A percentile compares a stretch with the other conserved stretches of the same genome.
These are phyloP conservation scores for Trichosporon faecale DNA, from an alignment of 1,284 basidiomycete genomes.

Conservation along the genomic window DNA sequence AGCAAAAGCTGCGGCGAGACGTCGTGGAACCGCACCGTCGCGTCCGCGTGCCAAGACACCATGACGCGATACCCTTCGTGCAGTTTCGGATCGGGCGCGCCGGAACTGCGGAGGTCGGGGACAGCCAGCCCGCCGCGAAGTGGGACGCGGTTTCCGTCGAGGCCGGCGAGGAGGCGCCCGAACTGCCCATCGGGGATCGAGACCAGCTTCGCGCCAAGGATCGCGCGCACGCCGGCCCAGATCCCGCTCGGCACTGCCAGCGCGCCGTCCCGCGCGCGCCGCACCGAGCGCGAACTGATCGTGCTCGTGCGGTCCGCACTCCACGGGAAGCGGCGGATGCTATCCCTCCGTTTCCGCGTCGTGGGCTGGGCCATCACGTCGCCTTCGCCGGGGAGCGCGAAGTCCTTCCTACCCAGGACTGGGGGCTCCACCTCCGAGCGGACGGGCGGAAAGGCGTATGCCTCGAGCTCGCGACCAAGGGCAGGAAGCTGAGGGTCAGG, in stretches of 20 bases:
- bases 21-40: slow-evolving; percentile 58
- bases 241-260: slow-evolving; percentile 27
- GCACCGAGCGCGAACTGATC: background rate
- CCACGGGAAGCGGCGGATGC: slow-evolving; percentile 48
- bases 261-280: slow-evolving; percentile 26
- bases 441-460: slow-evolving; percentile 54
- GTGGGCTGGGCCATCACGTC: slow-evolving; percentile 47
- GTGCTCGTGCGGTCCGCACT: slow-evolving; percentile 19
- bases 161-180: slow-evolving; percentile 43
- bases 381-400: slow-evolving; percentile 43
- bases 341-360: slow-evolving; percentile 18
- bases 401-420: slow-evolving; percentile 48
- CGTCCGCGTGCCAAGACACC: slow-evolving; percentile 64
- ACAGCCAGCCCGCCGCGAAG: slow-evolving; percentile 50
- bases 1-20: slow-evolving; percentile 65
- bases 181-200: slow-evolving; percentile 45
- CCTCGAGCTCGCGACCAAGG: slow-evolving; percentile 48
- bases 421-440: slow-evolving; percentile 40
- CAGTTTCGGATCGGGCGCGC: slow-evolving; percentile 46
- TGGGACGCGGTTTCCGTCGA: slow-evolving; percentile 37
- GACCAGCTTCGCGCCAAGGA: slow-evolving; percentile 41
- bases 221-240: background rate
- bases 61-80: slow-evolving; percentile 62
- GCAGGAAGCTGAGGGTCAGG: slow-evolving; percentile 42
- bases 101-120: slow-evolving; percentile 45